Percentiles rank a stretch among this genome's conserved stretches.
These are phyloP conservation scores for Phytopythium mirpurense DNA, from an alignment of 352 stramenopile species.

Conservation along the genomic window DNA sequence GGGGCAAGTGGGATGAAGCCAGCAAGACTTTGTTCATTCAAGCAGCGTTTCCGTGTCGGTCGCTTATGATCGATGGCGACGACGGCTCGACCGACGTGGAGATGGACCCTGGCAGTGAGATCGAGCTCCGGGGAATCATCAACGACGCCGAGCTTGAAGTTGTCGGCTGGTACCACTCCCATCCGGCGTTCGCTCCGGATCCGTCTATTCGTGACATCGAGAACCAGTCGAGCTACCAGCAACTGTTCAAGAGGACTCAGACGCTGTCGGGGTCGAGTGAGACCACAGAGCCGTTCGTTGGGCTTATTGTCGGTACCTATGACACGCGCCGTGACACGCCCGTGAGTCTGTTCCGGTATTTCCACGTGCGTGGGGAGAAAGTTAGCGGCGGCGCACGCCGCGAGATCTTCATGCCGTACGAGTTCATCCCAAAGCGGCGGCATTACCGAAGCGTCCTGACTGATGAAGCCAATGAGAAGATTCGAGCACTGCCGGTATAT, in stretches of 20 bases:
- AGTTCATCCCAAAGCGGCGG: constrained; percentile 46
- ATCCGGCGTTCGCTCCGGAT: constrained; percentile 91
- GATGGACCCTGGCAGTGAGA: constrained; percentile 92
- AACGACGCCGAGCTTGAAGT: constrained; percentile 84
- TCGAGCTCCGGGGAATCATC: constrained; percentile 90
- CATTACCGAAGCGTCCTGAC: constrained; percentile 45
- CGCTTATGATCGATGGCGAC: constrained; percentile 83
- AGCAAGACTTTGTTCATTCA: constrained; percentile 89
- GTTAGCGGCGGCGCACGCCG: constrained; percentile 43
- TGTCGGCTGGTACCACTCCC: constrained; percentile 95
- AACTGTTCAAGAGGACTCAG: constrained; percentile 72
- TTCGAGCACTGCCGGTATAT: constrained; percentile 34
- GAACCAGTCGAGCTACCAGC: constrained; percentile 93
- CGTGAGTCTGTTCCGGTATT: constrained; percentile 82
- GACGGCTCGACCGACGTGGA: constrained; percentile 93
- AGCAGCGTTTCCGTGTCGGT: constrained; percentile 91
- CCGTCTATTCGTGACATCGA: constrained; percentile 92
- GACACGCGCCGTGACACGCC: constrained; percentile 72
- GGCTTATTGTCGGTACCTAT: constrained; percentile 93
- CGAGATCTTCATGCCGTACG: constrained; percentile 66
- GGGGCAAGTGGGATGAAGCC: constrained; percentile 80
- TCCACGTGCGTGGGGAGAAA: constrained; percentile 69
- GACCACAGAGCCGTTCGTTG: constrained; percentile 87
- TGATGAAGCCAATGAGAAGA: constrained; percentile 31
- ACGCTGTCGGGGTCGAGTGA: constrained; percentile 9